These are phyloP conservation scores for Begonia masoniana DNA, from an alignment of 306 rosid genomes.

Conservation along the genomic window DNA sequence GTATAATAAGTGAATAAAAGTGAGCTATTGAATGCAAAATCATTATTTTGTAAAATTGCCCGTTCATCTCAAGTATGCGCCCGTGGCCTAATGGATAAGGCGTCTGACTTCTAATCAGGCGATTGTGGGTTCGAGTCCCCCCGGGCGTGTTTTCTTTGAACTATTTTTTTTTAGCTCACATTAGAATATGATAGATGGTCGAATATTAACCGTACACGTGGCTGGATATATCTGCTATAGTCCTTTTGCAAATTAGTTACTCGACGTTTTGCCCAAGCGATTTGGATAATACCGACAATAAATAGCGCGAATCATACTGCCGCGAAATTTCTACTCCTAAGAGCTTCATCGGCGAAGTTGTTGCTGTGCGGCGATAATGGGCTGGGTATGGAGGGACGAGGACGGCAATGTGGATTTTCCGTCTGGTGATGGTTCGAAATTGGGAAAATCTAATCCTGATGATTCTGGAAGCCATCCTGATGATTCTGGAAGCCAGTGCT, in stretches of 20 bases:
- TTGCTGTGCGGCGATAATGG: conserved; percentile 22
- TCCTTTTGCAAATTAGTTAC: neutral
- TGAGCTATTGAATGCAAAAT: too few relatives aligned
- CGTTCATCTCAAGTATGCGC: neutral
- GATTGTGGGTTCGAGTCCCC: conserved; percentile 25
- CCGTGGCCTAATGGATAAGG: conserved; percentile 27
- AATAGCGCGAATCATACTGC: neutral
- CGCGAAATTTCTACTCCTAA: neutral
- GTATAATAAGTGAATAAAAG: too few relatives aligned
- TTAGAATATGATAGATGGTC: too few relatives aligned
- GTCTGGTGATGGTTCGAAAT: neutral
- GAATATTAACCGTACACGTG: too few relatives aligned
- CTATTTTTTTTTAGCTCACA: too few relatives aligned
- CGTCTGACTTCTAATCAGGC: conserved; percentile 18
- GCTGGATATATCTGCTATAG: too few relatives aligned
- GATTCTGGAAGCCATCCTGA: conserved; percentile 44
- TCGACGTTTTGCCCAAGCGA: neutral
- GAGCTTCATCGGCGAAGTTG: neutral
- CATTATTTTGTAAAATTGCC: too few relatives aligned
- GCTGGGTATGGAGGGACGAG: conserved; percentile 62
- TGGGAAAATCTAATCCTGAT: conserved; percentile 16
- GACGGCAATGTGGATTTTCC: conserved; percentile 7
- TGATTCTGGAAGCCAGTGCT: conserved; percentile 53
- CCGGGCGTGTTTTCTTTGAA: conserved; percentile 10
- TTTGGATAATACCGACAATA: neutral